phyloP scores from a whole-genome alignment of 2,329 filamentous ascomycete species.

The Phoma herbarum region DNA sequence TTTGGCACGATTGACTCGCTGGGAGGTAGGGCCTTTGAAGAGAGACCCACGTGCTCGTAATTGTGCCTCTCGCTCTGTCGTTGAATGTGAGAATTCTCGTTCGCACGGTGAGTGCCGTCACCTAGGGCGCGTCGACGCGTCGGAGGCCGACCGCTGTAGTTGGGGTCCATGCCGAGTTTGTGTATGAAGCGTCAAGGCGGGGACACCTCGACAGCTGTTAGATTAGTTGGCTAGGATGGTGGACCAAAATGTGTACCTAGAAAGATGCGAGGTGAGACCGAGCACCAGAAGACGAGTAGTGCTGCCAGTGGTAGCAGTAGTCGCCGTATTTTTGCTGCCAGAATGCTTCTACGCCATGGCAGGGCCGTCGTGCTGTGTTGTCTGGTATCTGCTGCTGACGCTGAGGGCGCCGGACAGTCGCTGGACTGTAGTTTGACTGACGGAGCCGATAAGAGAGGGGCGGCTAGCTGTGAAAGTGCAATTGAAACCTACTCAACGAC shows the following conservation, averaged over 20 bases:
- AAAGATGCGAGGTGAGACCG: slow-evolving; percentile 31
- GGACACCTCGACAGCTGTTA: slow-evolving; percentile 20
- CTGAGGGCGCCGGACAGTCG: slow-evolving; percentile 27
- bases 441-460: slow-evolving; percentile 42
- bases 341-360: slow-evolving; percentile 30
- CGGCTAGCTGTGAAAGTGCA: slow-evolving; percentile 37
- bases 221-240: slow-evolving; percentile 24
- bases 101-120: slow-evolving; percentile 47
- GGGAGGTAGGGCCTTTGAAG: slow-evolving; percentile 48
- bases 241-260: slow-evolving; percentile 33
- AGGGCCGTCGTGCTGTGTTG: slow-evolving; percentile 26
- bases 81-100: slow-evolving; percentile 36
- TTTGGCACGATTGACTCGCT: slow-evolving; percentile 57
- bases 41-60: slow-evolving; percentile 27
- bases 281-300: slow-evolving; percentile 31
- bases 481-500: slow-evolving; percentile 36
- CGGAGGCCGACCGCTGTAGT: slow-evolving; percentile 41
- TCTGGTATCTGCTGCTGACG: slow-evolving; percentile 36
- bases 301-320: slow-evolving; percentile 25
- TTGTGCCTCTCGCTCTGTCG: slow-evolving; percentile 33
- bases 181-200: slow-evolving; percentile 21
- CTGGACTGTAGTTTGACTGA: slow-evolving; percentile 30
- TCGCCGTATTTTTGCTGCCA: slow-evolving; percentile 23
- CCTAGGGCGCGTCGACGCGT: slow-evolving; percentile 45
- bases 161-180: slow-evolving; percentile 41